Conservation (phyloP, 2,329 filamentous ascomycete genomes). For the Cytospora piceicola region DNA sequence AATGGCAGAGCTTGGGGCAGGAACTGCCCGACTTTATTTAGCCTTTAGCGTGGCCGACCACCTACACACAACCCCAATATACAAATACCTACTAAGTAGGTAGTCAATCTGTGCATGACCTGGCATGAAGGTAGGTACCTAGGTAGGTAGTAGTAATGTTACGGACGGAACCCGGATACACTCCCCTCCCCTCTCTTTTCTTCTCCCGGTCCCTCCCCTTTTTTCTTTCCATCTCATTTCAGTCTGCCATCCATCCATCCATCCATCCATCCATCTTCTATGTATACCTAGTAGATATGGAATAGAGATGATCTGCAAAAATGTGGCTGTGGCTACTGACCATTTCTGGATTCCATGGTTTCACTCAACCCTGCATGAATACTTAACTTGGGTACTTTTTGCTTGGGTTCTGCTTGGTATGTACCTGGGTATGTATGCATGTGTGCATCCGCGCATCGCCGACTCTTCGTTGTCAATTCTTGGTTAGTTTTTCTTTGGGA, state of each 20-base stretch:
- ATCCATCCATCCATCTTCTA: background rate
- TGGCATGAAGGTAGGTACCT: too few species aligned
- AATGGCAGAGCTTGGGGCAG: constrained; percentile 4
- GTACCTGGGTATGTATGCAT: too few species aligned
- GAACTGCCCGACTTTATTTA: constrained; percentile 15
- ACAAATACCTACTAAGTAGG: too few species aligned
- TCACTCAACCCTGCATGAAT: background rate
- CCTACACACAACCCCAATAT: too few species aligned
- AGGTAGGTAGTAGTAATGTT: background rate
- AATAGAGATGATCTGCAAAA: background rate
- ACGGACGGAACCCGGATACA: too few species aligned
- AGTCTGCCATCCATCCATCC: too few species aligned
- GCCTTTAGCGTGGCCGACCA: background rate
- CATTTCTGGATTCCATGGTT: background rate
- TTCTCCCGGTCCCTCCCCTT: too few species aligned
- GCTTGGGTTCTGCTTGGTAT: too few species aligned
- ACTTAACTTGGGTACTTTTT: background rate
- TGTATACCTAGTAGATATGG: background rate
- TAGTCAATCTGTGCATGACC: too few species aligned
- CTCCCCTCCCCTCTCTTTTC: too few species aligned
- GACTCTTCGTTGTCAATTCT: background rate
- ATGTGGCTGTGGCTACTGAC: background rate
- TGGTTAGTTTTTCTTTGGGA: background rate
- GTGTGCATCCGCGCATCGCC: background rate
- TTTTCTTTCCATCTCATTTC: too few species aligned